Conservation (phyloP, 257 asterid genomes). For the Ehretia macrophylla region DNA sequence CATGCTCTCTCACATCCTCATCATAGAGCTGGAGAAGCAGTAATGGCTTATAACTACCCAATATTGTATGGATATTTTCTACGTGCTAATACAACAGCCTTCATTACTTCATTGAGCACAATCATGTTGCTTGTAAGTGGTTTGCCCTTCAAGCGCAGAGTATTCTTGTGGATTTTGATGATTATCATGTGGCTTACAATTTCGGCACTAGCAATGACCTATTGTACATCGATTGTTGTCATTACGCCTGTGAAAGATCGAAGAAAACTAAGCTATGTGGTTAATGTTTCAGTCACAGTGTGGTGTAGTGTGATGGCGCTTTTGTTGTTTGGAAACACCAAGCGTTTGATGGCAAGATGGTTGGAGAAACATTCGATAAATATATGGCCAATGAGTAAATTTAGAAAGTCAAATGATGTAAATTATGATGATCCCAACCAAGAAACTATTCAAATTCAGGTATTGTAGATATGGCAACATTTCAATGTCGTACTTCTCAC, state of each 20-base stretch:
- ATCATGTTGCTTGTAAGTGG: conserved; percentile 9
- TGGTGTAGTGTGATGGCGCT: conserved; percentile 1
- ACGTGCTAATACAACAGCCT: conserved; percentile 28
- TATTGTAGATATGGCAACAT: too few relatives aligned
- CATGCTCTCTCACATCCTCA: conserved; percentile 4
- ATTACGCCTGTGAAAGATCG: not conserved
- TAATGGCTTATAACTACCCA: conserved; percentile 27
- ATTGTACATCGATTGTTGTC: not conserved
- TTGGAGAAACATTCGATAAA: not conserved
- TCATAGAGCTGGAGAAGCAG: conserved; percentile 28
- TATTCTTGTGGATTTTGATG: not conserved
- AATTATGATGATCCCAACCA: not conserved
- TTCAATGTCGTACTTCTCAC: too few relatives aligned
- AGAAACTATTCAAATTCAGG: not conserved
- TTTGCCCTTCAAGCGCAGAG: not conserved
- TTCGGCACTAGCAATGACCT: not conserved
- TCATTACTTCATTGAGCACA: conserved; percentile 32
- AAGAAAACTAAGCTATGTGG: not conserved
- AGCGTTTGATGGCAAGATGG: not conserved
- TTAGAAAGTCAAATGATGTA: not conserved
- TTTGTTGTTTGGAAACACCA: not conserved
- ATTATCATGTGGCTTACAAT: not conserved
- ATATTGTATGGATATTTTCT: conserved; percentile 16
- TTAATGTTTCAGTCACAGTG: not conserved
- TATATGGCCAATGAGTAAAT: not conserved